These are phyloP conservation scores for Candida piceae DNA, from an alignment of 805 yeast genomes.

Conservation along the genomic window DNA sequence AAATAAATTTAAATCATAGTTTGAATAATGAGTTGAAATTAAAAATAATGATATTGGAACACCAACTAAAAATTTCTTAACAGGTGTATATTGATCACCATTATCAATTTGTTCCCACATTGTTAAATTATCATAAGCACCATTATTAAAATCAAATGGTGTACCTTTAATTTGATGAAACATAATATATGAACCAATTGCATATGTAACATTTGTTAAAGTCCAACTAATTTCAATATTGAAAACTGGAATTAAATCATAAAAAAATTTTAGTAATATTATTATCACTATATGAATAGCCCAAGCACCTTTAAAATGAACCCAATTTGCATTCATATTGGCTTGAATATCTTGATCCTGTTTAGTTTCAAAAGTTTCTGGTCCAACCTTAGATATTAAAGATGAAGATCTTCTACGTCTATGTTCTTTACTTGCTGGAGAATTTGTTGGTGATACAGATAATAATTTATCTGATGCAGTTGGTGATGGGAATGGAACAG, in stretches of 20 bases:
- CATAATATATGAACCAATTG: slow-evolving; percentile 90
- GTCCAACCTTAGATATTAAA: slow-evolving; percentile 85
- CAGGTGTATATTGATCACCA: slow-evolving; percentile 96
- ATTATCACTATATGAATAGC: slow-evolving; percentile 83
- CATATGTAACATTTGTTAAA: slow-evolving; percentile 83
- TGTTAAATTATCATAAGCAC: slow-evolving; percentile 91
- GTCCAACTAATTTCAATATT: slow-evolving; percentile 90
- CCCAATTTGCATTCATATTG: slow-evolving; percentile 94
- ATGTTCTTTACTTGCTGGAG: slow-evolving; percentile 29
- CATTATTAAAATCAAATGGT: slow-evolving; percentile 94
- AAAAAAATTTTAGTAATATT: slow-evolving; percentile 64
- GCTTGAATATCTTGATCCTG: slow-evolving; percentile 87
- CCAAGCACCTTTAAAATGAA: slow-evolving; percentile 96
- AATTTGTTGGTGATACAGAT: slow-evolving; percentile 31
- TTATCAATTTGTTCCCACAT: slow-evolving; percentile 95
- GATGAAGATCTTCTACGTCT: slow-evolving; percentile 76
- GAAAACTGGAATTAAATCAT: slow-evolving; percentile 75
- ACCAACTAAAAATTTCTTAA: slow-evolving; percentile 84
- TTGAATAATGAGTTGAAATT: slow-evolving; percentile 84
- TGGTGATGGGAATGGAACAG: slow-evolving; percentile 30
- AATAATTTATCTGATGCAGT: slow-evolving; percentile 30
- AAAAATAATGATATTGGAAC: slow-evolving; percentile 90
- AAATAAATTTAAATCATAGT: slow-evolving; percentile 75
- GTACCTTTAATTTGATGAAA: slow-evolving; percentile 95
- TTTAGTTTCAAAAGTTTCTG: slow-evolving; percentile 86